A percentile compares a stretch with the other conserved stretches of the same genome.
These are phyloP conservation scores for Pelagophyceae sp. DNA, from an alignment of 352 stramenopile genomes.

Conservation along the genomic window DNA sequence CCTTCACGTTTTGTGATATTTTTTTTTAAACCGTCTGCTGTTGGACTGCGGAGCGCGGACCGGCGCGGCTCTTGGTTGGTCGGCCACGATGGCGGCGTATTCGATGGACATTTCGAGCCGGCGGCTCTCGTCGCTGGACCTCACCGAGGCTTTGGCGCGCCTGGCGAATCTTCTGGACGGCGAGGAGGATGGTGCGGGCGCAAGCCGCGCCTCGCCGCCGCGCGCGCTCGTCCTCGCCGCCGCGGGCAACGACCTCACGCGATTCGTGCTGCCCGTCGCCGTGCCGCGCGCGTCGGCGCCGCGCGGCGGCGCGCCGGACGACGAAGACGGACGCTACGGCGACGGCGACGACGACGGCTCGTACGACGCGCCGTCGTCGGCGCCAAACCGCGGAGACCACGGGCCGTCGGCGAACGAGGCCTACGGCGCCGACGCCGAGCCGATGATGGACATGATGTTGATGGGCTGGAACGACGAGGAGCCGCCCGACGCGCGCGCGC, in stretches of 20 bases:
- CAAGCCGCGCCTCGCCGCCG: not conserved
- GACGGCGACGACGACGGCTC: not conserved
- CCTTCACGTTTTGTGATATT: too few species aligned
- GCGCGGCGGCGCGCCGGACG: not conserved
- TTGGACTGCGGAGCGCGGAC: too few species aligned
- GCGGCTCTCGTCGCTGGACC: not conserved
- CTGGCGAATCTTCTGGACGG: not conserved
- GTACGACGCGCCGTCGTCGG: not conserved
- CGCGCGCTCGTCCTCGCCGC: not conserved
- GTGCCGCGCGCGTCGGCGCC: not conserved
- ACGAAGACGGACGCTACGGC: not conserved
- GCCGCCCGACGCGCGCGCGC: not conserved
- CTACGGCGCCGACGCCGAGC: not conserved
- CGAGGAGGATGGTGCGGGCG: not conserved
- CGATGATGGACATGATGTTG: constrained; percentile 18
- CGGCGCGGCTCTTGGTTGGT: too few species aligned
- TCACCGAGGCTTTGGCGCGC: not conserved
- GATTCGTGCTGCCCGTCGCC: constrained; percentile 1
- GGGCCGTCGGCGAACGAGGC: not conserved
- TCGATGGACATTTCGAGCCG: constrained; percentile 1
- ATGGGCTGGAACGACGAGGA: constrained; percentile 14
- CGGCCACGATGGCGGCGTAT: not conserved
- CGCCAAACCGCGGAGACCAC: not conserved
- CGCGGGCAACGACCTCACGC: not conserved
- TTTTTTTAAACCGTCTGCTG: too few species aligned